Base-by-base conservation (phyloP, 768 basidiomycete genomes). In the Rhodotorula kratochvilovae region DNA sequence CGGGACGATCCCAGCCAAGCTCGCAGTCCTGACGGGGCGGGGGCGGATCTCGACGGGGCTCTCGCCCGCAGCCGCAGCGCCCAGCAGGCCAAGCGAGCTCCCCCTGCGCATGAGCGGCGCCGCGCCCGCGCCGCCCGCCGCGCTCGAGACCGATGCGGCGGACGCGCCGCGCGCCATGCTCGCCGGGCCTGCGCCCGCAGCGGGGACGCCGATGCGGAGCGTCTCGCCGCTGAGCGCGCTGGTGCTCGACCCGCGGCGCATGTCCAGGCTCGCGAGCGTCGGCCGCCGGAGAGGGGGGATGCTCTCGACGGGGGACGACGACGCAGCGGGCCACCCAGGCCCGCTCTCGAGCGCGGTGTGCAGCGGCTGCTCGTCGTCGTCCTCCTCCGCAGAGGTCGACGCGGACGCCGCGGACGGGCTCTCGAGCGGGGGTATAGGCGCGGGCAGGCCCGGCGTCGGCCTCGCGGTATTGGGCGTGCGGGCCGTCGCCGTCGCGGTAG, bases 291-390 rank as follows among this genome's bases (percentile, higher is more conserved):
- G 23, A 1, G 53, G 43, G 31, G 11, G 46, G 27, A 6, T 13
- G 8, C 33, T 2, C 25, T 46, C 35, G 31, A 62, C 7, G 13
- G 61, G 0, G 48, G 2, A 11, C 17, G 54, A 29, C 53, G 8
- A 11, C 7, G 53, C 53, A 15, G n/a, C n/a, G n/a, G 61, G 50
- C 61, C 50, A 63, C n/a, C 51, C 36, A 13, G 36, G 23, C 39
- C 15, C 53, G 53, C n/a, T 23, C n/a, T 63, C 63, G 33, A 62
- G 8, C 3, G 67, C 67, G 5, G 61, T 62, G 61, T 48, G 53
- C 19, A 63, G 45, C 3, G 66, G 66, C 25, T 39, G 39, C 39
- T 39, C 8, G 39, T 39, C 39, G 39, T 13, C 39, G 39, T 39
- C 8, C 8, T 39, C 39, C 8, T 13, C 39, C 8, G 11, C 48